These are phyloP conservation scores for Dunaliella primolecta DNA, from an alignment of 139 green algal genomes.

Conservation along the genomic window DNA sequence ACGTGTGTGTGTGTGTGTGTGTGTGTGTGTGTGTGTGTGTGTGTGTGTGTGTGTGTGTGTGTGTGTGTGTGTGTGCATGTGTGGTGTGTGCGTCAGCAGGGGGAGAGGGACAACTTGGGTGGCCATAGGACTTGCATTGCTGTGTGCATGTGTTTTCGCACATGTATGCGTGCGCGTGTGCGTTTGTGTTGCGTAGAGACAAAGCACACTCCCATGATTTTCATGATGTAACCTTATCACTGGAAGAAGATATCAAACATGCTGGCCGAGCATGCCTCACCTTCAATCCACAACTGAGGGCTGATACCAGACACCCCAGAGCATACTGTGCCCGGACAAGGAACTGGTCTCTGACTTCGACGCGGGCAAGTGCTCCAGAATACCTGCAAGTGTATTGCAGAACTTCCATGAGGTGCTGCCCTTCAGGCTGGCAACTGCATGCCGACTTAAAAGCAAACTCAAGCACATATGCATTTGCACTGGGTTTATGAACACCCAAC, in stretches of 20 bases:
- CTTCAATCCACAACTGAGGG: slow-evolving; percentile 40
- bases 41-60: slow-evolving; percentile 2
- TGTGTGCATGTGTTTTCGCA: not conserved
- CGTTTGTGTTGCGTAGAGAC: too few species aligned
- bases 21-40: not conserved
- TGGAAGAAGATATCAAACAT: too few species aligned
- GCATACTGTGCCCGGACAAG: slow-evolving; percentile 45
- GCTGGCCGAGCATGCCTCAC: too few species aligned
- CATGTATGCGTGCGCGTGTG: not conserved
- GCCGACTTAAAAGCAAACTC: not conserved
- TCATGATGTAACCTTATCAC: not conserved
- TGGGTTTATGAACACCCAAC: not conserved
- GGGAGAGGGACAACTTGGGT: too few species aligned
- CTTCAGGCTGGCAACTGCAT: not conserved
- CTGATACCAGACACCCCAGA: slow-evolving; percentile 41
- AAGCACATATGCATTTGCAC: not conserved
- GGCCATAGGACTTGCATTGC: too few species aligned
- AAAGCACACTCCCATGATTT: not conserved
- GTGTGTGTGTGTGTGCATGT: slow-evolving; percentile 3
- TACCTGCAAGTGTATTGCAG: slow-evolving; percentile 7
- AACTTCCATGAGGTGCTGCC: slow-evolving; percentile 12
- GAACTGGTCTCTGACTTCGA: slow-evolving; percentile 42
- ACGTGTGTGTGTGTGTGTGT: not conserved
- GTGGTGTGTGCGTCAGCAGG: not conserved
- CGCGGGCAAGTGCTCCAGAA: not conserved